phyloP scores from a whole-genome alignment of 306 rosid species.

The Gastrolobium bilobum region DNA sequence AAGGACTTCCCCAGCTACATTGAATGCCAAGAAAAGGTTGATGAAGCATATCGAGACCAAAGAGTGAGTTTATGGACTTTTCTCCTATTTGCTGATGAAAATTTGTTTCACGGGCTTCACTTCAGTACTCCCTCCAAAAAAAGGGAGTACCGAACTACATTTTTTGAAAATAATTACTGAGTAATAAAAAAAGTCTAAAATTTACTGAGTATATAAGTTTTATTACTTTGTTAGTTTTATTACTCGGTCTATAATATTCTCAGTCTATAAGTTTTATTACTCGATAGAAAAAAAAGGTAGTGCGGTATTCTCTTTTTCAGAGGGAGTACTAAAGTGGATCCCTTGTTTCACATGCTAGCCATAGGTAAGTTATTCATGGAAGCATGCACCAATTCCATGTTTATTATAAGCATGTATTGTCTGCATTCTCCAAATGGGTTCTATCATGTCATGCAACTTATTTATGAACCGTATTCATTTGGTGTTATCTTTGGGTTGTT shows the following conservation, averaged over 20 bases:
- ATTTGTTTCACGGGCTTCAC: constrained; percentile 38
- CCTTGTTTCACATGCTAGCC: constrained; percentile 34
- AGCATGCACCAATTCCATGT: constrained; percentile 39
- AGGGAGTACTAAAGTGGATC: no score
- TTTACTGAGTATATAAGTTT: no score
- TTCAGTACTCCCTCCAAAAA: no score
- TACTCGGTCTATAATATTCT: no score
- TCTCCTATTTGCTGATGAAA: constrained; percentile 30
- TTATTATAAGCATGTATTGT: constrained; percentile 21
- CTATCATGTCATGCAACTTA: constrained; percentile 26
- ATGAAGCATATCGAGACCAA: constrained; percentile 84
- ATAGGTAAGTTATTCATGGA: constrained; percentile 34
- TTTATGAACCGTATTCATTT: constrained; percentile 29
- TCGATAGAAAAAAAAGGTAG: no score
- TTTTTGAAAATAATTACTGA: no score
- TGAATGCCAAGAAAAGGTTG: constrained; percentile 94
- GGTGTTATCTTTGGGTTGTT: neutral
- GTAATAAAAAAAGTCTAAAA: no score
- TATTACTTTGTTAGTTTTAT: no score
- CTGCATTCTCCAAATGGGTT: constrained; percentile 15
- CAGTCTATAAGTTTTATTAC: no score
- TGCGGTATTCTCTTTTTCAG: no score
- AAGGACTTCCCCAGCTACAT: constrained; percentile 97
- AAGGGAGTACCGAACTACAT: no score
- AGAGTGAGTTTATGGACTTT: constrained; percentile 59